Evolutionary conservation across 768 basidiomycete genomes (phyloP), one percentile per base, ranked within the genome.

Genomic region (Boletus huronensis): DNA sequence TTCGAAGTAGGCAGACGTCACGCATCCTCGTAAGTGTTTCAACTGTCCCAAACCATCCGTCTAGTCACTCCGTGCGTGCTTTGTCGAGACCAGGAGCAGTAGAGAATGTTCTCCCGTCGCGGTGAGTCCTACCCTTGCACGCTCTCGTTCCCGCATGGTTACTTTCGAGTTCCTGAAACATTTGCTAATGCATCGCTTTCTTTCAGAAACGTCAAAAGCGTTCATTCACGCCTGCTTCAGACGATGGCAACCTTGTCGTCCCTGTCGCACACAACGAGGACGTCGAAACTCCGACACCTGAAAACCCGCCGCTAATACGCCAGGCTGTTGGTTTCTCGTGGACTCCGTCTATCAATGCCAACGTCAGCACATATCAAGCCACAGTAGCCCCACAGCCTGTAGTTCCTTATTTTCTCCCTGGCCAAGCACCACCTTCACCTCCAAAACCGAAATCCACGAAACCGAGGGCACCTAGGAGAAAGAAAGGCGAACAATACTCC

Each of bases 251-350:
- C 55, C 58, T 70, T 34, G 74, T 69, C 47, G 59, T 76, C 32
- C 74, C 75, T 53, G 68, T 72, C 9, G 64, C 72, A 25, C 72
- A 68, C 38, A 70, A 76, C 48, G 76, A 77, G 58, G 60, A 64
- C 47, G 26, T 42, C 19, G 77, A 80, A 55, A 75, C 79, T 11
- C 78, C 82, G 54, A 78, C 79, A 39, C 79, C 78, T 41, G 67
- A 65, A 55, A 62, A 48, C 14, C 71, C 73, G 6, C 84, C 84
- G 35, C 64, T 86, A 28, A 77, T 86, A 58, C 78, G 84, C 45
- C 79, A 83, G 63, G 74, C 82, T n/a, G 69, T 86, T 36, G 84
- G 73, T 21, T 85, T 85, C 61, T 66, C 74, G 43, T 75, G 71
- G 70, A 52, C 62, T 19, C 64, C 64, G 9, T 69, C 68, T 8